Evolutionary conservation across 2,329 filamentous ascomycete species (phyloP).

Genomic region (Tothia fuscella): DNA sequence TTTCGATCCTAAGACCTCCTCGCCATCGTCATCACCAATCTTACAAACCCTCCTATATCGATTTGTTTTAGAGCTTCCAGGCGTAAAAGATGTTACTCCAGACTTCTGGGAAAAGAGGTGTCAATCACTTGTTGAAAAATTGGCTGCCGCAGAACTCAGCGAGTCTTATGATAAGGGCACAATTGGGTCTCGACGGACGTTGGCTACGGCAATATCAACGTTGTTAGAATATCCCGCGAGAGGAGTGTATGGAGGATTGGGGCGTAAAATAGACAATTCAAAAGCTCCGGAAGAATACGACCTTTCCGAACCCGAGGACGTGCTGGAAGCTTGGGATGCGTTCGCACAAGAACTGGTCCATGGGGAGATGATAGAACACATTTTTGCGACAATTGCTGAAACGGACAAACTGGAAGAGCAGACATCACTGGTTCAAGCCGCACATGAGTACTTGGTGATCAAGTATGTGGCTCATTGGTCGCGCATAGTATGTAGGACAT

Average conservation of each 20-base stretch:
- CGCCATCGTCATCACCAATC: slow-evolving; percentile 47
- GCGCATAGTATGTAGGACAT: no score
- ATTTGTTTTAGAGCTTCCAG: slow-evolving; percentile 54
- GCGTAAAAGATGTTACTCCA: slow-evolving; percentile 47
- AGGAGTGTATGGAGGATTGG: slow-evolving; percentile 52
- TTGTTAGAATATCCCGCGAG: slow-evolving; percentile 58
- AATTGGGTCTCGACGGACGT: slow-evolving; percentile 60
- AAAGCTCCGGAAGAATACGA: slow-evolving; percentile 39
- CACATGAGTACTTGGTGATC: slow-evolving; percentile 56
- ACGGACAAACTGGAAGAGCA: slow-evolving; percentile 54
- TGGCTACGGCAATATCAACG: slow-evolving; percentile 59
- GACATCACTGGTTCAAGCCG: slow-evolving; percentile 48
- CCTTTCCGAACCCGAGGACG: slow-evolving; percentile 43
- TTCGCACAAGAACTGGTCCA: slow-evolving; percentile 56
- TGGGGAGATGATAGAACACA: slow-evolving; percentile 51
- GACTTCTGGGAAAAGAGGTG: slow-evolving; percentile 56
- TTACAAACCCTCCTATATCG: slow-evolving; percentile 56
- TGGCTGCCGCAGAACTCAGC: slow-evolving; percentile 58
- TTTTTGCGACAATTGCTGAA: slow-evolving; percentile 49
- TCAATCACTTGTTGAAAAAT: slow-evolving; percentile 43
- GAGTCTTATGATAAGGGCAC: slow-evolving; percentile 74
- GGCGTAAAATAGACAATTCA: slow-evolving; percentile 17
- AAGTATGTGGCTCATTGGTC: slow-evolving; percentile 41
- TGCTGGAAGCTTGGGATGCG: slow-evolving; percentile 54
- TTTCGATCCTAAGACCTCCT: slow-evolving; percentile 38